phyloP scores from a whole-genome alignment of 495 filamentous ascomycete genomes.

The Cetradonia linearis region DNA sequence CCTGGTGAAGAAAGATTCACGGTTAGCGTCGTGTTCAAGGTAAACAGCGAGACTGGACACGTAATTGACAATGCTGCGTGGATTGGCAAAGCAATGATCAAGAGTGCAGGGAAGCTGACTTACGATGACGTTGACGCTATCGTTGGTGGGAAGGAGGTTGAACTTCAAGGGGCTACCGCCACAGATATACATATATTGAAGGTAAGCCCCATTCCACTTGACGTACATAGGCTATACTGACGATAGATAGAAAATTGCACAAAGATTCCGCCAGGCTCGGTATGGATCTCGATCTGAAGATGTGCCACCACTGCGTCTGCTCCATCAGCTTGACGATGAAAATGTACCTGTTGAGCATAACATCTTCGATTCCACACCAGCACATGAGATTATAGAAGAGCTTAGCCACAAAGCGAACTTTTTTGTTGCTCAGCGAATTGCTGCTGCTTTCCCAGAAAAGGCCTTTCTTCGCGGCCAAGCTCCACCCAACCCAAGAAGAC shows the following conservation, averaged over 20 bases:
- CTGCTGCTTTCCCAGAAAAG: slow-evolving; percentile 72
- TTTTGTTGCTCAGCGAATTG: slow-evolving; percentile 78
- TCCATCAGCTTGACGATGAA: slow-evolving; percentile 95
- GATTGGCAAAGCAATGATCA: slow-evolving; percentile 89
- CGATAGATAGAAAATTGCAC: slow-evolving; percentile 46
- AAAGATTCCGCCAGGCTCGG: slow-evolving; percentile 79
- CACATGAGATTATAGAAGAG: slow-evolving; percentile 92
- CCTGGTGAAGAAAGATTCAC: slow-evolving; percentile 83
- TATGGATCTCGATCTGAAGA: slow-evolving; percentile 66
- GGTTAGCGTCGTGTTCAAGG: slow-evolving; percentile 82
- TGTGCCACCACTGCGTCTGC: slow-evolving; percentile 73
- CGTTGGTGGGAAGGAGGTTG: slow-evolving; percentile 51
- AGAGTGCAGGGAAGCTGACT: slow-evolving; percentile 73
- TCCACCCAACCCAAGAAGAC: slow-evolving; percentile 72
- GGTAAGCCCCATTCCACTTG: slow-evolving; percentile 36
- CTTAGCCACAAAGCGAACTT: slow-evolving; percentile 82
- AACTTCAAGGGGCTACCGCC: slow-evolving; percentile 47
- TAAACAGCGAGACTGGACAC: slow-evolving; percentile 64
- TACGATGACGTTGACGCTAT: slow-evolving; percentile 79
- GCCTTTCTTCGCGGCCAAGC: slow-evolving; percentile 82
- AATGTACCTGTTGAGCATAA: slow-evolving; percentile 94
- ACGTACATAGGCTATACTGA: slow-evolving; percentile 24
- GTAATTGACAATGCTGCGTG: slow-evolving; percentile 76
- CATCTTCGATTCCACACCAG: slow-evolving; percentile 81
- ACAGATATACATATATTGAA: slow-evolving; percentile 70